Conservation (phyloP, 2,329 filamentous ascomycete species). For the Aspergillus phoenicis region DNA sequence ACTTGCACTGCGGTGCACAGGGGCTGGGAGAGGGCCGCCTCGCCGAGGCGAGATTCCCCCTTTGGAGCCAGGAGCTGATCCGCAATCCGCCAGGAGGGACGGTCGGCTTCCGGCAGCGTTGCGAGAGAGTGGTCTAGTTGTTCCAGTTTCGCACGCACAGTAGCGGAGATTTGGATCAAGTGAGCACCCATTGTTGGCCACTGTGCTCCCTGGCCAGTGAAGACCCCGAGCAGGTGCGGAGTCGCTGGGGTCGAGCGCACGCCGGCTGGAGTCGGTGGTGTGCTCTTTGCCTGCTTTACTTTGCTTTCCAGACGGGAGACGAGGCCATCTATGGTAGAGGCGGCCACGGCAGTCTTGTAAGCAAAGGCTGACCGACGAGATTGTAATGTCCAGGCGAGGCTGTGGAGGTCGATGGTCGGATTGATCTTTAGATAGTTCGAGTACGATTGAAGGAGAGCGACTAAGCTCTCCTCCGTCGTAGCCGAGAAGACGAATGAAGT, state of each 20-base stretch:
- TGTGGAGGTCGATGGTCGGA: not conserved
- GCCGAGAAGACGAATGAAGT: slow-evolving; percentile 16
- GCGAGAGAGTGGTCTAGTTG: slow-evolving; percentile 22
- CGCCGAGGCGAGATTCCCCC: slow-evolving; percentile 19
- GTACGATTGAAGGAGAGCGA: not conserved
- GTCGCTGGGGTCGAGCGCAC: not conserved
- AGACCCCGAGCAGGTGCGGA: slow-evolving; percentile 12
- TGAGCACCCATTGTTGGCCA: slow-evolving; percentile 32
- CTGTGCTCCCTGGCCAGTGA: slow-evolving; percentile 23
- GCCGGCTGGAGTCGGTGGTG: not conserved
- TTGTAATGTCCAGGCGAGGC: slow-evolving; percentile 2
- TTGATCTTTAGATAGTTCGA: not conserved
- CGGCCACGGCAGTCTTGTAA: not conserved
- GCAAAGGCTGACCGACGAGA: not conserved
- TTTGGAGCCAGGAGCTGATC: no score
- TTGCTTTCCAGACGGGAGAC: no score
- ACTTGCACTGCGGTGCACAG: slow-evolving; percentile 33
- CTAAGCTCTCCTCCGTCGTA: not conserved
- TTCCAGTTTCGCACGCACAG: slow-evolving; percentile 17
- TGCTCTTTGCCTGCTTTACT: not conserved
- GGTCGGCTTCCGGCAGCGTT: slow-evolving; percentile 16
- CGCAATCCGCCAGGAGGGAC: no score
- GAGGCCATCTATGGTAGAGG: not conserved
- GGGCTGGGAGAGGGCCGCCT: slow-evolving; percentile 31
- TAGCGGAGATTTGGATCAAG: slow-evolving; percentile 17